Conservation (phyloP, 2,329 filamentous ascomycete species). For the Thelonectria rubi region DNA sequence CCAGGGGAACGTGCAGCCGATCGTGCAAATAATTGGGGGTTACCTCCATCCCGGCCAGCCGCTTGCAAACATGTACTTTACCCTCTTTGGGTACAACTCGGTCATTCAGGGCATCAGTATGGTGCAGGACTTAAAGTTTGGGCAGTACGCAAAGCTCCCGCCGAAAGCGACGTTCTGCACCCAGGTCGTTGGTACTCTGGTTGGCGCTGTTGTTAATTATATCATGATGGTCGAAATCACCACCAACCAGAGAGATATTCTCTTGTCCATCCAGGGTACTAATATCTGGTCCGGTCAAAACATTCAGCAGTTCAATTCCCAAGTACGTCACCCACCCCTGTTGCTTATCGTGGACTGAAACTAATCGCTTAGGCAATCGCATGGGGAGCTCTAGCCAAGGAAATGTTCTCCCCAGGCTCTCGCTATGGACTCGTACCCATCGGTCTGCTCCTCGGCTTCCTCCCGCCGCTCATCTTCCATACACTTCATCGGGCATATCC, state of each 20-base stretch:
- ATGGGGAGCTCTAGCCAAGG: not conserved
- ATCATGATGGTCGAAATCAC: constrained; percentile 3
- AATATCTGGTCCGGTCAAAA: constrained; percentile 1
- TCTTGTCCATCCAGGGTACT: not conserved
- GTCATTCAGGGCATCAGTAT: not conserved
- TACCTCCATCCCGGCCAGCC: constrained; percentile 29
- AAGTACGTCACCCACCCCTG: too few relatives aligned
- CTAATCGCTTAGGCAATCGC: not conserved
- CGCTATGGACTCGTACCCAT: not conserved
- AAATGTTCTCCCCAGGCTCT: not conserved
- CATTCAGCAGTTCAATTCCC: constrained; percentile 1
- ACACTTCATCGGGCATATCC: not conserved
- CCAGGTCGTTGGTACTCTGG: not conserved
- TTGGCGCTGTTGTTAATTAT: constrained; percentile 6
- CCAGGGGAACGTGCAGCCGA: constrained; percentile 22
- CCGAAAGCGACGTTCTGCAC: constrained; percentile 10
- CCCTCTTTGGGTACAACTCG: constrained; percentile 24
- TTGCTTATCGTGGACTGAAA: too few relatives aligned
- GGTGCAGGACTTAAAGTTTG: not conserved
- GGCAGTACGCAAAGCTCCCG: constrained; percentile 6
- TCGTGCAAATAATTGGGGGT: constrained; percentile 31
- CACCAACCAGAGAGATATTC: not conserved
- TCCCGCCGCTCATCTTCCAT: not conserved
- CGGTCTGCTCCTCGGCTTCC: not conserved
- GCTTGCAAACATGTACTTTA: constrained; percentile 34